Evolutionary conservation across 2,329 filamentous ascomycete genomes (phyloP).

Genomic region (Scedosporium dehoogii): DNA sequence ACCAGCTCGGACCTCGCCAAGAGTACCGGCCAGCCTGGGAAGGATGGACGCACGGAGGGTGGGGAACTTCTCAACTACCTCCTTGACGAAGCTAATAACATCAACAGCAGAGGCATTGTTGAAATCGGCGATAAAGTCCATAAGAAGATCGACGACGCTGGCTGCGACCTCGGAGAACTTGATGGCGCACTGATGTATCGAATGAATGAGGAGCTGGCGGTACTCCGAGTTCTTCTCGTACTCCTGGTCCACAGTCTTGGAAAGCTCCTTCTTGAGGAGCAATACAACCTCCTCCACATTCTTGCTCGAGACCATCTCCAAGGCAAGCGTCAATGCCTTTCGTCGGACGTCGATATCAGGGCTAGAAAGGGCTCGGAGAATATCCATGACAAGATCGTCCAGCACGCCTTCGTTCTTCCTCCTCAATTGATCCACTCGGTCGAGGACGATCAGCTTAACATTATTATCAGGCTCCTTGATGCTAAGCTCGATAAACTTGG

Average conservation of each 20-base stretch:
- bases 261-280: conserved; percentile 91
- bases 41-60: conserved; percentile 80
- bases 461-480: conserved; percentile 99
- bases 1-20: conserved; percentile 87
- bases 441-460: conserved; percentile 95
- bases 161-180: conserved; percentile 97
- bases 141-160: conserved; percentile 89
- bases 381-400: conserved; percentile 94
- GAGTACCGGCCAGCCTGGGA: conserved; percentile 75
- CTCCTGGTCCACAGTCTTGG: conserved; percentile 95
- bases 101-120: conserved; percentile 95
- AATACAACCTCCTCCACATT: conserved; percentile 97
- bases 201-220: conserved; percentile 87
- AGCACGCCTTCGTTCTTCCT: conserved; percentile 84
- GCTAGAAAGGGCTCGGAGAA: conserved; percentile 86
- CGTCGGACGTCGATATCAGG: conserved; percentile 91
- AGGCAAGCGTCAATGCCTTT: conserved; percentile 79
- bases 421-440: conserved; percentile 80
- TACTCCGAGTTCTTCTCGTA: conserved; percentile 98
- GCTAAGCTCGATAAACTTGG: conserved; percentile 91
- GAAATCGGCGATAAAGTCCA: conserved; percentile 99
- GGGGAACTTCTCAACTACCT: conserved; percentile 97
- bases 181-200: conserved; percentile 97
- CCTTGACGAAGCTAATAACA: conserved; percentile 97
- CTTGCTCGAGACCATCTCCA: conserved; percentile 98